Evolutionary conservation across 2,329 filamentous ascomycete species (phyloP).

Genomic region (Epichloe glyceriae): DNA sequence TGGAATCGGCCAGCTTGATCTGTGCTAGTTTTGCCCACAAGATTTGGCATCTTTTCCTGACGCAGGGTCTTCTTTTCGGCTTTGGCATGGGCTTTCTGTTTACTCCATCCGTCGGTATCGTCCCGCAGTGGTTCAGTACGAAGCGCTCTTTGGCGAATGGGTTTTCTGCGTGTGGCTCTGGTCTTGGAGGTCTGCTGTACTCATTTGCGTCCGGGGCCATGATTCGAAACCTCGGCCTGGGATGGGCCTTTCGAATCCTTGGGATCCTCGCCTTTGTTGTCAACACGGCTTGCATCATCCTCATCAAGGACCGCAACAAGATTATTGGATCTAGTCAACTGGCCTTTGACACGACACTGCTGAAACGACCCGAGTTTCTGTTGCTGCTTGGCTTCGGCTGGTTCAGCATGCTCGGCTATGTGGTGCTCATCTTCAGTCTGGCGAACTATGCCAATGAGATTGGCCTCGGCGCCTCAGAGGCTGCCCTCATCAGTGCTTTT

Average conservation of each 20-base stretch:
- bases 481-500: conserved; percentile 55
- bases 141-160: conserved; percentile 58
- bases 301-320: conserved; percentile 61
- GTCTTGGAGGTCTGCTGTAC: conserved; percentile 61
- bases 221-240: conserved; percentile 48
- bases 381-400: conserved; percentile 55
- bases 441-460: conserved; percentile 60
- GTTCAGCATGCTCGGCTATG: conserved; percentile 61
- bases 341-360: conserved; percentile 51
- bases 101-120: conserved; percentile 51
- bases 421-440: conserved; percentile 64
- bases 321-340: conserved; percentile 52
- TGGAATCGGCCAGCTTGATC: conserved; percentile 53
- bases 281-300: conserved; percentile 47
- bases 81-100: conserved; percentile 67
- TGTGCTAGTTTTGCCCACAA: conserved; percentile 54
- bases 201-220: conserved; percentile 55
- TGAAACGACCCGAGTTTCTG: conserved; percentile 49
- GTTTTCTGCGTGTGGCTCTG: conserved; percentile 54
- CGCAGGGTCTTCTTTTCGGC: conserved; percentile 66
- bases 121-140: conserved; percentile 63
- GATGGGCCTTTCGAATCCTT: conserved; percentile 54
- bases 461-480: conserved; percentile 53
- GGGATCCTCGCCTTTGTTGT: conserved; percentile 51
- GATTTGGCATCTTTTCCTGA: conserved; percentile 66